phyloP scores from a whole-genome alignment of 202 grass and related monocot species.

The Schoenoplectus tabernaemontani region DNA sequence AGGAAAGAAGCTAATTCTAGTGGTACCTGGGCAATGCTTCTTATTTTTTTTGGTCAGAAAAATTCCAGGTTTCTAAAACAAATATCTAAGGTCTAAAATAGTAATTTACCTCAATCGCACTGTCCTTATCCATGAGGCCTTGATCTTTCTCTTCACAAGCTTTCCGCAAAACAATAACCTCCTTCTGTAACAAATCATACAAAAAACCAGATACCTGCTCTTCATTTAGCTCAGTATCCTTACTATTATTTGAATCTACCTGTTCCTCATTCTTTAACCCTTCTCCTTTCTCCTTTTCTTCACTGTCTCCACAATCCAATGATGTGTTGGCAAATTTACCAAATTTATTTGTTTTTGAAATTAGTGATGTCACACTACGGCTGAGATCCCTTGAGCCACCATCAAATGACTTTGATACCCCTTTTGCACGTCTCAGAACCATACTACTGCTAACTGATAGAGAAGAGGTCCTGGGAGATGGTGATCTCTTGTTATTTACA shows the following conservation, averaged over 20 bases:
- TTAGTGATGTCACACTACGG: slow-evolving; percentile 22
- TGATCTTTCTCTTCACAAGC: slow-evolving; percentile 88
- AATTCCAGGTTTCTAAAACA: too few relatives aligned
- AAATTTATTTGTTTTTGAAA: slow-evolving; percentile 15
- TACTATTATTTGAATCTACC: slow-evolving; percentile 10
- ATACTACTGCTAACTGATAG: slow-evolving; percentile 70
- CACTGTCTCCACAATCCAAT: slow-evolving; percentile 4
- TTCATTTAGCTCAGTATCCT: slow-evolving; percentile 36
- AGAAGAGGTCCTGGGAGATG: slow-evolving; percentile 80
- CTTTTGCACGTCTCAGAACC: slow-evolving; percentile 74
- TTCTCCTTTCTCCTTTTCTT: slow-evolving; percentile 27
- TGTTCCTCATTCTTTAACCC: slow-evolving; percentile 42
- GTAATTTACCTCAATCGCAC: slow-evolving; percentile 86
- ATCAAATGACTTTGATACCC: slow-evolving; percentile 93
- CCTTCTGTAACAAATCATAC: slow-evolving; percentile 95
- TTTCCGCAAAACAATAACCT: slow-evolving; percentile 80
- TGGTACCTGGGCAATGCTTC: too few relatives aligned
- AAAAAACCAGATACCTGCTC: slow-evolving; percentile 63
- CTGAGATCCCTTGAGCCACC: slow-evolving; percentile 73
- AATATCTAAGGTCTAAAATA: too few relatives aligned
- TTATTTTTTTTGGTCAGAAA: too few relatives aligned
- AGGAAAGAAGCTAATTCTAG: too few relatives aligned
- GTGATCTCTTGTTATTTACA: slow-evolving; percentile 50
- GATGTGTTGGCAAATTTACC: slow-evolving; percentile 27
- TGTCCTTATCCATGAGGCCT: slow-evolving; percentile 80